Base-by-base conservation (phyloP, 257 asterid species). In the Osmanthus fragrans region DNA sequence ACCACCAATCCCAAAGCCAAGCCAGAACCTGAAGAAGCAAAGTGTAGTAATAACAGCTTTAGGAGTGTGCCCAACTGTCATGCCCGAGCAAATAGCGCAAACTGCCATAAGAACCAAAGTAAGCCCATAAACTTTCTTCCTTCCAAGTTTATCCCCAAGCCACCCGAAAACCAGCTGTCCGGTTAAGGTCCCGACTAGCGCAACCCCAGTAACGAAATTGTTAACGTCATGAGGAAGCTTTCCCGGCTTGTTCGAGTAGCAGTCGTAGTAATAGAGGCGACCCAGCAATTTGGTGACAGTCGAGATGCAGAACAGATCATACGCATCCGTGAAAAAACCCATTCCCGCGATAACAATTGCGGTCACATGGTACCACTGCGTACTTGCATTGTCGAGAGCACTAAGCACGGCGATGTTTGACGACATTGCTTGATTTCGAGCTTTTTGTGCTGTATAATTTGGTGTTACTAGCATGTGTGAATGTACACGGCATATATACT, bases 21-120 rank as follows among this genome's bases (percentile, higher is more conserved):
- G 74, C 80, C 80, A 76, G 19, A 76, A 76, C 8, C 80, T 76
- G 23, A 76, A 76, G 74, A 76, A 76, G 19, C 80, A 76, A 1
- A 76, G 51, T 3, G 74, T 67, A 5, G 80, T 65, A 69, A 76
- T 30, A 32, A 68, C 73, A 32, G 68, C 80, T 30, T 68, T 76
- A 5, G 74, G 74, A 8, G 56, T 68, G 69, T 29, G 16, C 2
- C 80, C 80, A 18, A 76, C 68, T 3, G 80, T 67, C 34, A 76
- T 65, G 40, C 39, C 69, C 8, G 80, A 76, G 27, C 51, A 63
- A 29, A 76, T 4, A 1, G 80, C 70, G 19, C 80, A 76, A 7
- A 76, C 36, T 19, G 56, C 16, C 80, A 76, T 76, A 2, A 76
- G 70, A 5, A 76, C 2, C 12, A 76, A 60, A 4, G 80, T 47